phyloP scores from a whole-genome alignment of 1,284 basidiomycete species.

The Ceratobasidium theobromae region DNA sequence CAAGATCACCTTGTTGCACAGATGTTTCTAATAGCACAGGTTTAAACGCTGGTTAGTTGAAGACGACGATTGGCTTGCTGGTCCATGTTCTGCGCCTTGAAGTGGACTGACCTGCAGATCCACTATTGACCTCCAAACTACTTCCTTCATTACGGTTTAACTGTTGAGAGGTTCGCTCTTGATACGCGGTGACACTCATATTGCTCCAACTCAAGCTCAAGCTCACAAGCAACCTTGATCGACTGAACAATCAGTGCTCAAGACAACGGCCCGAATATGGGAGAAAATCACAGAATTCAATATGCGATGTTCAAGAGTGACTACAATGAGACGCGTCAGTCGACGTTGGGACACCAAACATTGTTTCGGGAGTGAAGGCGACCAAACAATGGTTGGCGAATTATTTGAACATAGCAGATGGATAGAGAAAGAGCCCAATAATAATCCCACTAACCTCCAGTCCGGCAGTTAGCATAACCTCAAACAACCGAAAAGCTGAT shows the following conservation, averaged over 20 bases:
- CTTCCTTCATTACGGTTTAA: too few species aligned
- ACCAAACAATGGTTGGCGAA: background rate
- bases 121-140: too few species aligned
- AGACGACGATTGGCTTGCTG: background rate
- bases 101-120: too few species aligned
- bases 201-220: constrained; percentile 28
- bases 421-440: constrained; percentile 6
- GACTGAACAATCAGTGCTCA: background rate
- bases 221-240: background rate
- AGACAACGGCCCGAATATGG: background rate
- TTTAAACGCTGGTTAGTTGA: constrained; percentile 13
- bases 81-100: too few species aligned
- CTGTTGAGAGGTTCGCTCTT: too few species aligned
- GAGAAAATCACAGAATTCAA: background rate
- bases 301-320: constrained; percentile 11
- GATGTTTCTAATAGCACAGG: background rate
- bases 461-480: constrained; percentile 32
- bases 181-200: constrained; percentile 13
- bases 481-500: constrained; percentile 31
- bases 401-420: background rate
- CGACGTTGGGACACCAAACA: background rate
- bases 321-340: constrained; percentile 31
- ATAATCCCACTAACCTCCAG: constrained; percentile 32
- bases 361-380: too few species aligned
- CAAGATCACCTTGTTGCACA: background rate